phyloP scores from a whole-genome alignment of 352 stramenopile species.

The Phytophthora cryptogea region DNA sequence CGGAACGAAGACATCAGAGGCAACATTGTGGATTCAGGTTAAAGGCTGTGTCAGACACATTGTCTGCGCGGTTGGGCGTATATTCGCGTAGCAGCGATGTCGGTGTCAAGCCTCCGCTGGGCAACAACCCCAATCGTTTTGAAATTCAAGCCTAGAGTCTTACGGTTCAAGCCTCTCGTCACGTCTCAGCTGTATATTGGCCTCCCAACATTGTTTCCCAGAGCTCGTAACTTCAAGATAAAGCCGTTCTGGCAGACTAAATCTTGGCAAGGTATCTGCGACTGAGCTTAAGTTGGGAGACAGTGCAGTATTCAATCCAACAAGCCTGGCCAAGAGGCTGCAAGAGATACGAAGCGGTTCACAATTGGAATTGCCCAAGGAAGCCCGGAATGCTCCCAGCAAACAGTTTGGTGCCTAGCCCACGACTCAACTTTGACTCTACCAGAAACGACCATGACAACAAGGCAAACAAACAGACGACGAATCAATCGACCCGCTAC shows the following conservation, averaged over 20 bases:
- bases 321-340: constrained; percentile 1
- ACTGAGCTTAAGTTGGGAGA: constrained; percentile 4
- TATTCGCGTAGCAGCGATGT: background rate
- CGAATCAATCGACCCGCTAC: constrained; percentile 1
- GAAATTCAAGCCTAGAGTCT: constrained; percentile 1
- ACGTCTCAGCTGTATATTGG: constrained; percentile 2
- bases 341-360: constrained; percentile 10
- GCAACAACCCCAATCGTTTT: background rate
- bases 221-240: background rate
- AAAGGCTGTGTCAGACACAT: no score
- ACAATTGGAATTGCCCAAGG: constrained; percentile 8
- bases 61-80: background rate
- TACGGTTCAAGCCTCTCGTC: constrained; percentile 2
- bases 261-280: constrained; percentile 8
- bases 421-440: background rate
- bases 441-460: background rate
- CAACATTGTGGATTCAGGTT: no score
- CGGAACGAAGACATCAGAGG: no score
- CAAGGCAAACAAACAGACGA: background rate
- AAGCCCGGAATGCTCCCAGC: background rate
- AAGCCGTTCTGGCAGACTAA: constrained; percentile 9
- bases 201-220: background rate
- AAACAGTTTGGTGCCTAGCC: background rate
- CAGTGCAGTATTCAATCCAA: background rate
- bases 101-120: background rate